Conservation (phyloP, 768 basidiomycete genomes). For the Collybia nuda region DNA sequence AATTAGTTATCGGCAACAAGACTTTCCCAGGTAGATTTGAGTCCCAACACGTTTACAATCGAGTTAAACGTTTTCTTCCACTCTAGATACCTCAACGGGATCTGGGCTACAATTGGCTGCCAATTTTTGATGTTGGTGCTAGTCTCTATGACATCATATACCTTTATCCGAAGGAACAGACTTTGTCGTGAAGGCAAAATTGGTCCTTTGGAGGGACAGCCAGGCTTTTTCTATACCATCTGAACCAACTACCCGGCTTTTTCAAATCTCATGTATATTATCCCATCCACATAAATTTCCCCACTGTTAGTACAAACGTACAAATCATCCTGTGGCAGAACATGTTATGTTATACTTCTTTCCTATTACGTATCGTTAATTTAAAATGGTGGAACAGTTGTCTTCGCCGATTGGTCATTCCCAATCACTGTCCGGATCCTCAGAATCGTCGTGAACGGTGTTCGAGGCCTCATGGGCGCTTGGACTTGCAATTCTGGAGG, state of each 20-base stretch:
- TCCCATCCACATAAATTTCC: too few relatives aligned
- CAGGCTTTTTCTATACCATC: constrained; percentile 40
- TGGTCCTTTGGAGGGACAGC: constrained; percentile 30
- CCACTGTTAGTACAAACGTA: too few relatives aligned
- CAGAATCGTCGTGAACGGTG: constrained; percentile 27
- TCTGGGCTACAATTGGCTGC: constrained; percentile 35
- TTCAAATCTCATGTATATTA: too few relatives aligned
- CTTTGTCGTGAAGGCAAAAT: constrained; percentile 29
- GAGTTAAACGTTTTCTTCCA: background rate
- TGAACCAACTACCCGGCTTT: too few relatives aligned
- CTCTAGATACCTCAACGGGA: constrained; percentile 22
- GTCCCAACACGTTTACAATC: background rate
- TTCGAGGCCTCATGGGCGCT: constrained; percentile 29
- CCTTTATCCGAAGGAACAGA: constrained; percentile 27
- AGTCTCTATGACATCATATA: constrained; percentile 23
- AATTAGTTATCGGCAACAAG: constrained; percentile 26
- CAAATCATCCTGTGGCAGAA: too few relatives aligned
- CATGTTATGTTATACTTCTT: too few relatives aligned
- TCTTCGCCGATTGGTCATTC: constrained; percentile 35
- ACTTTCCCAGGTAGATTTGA: constrained; percentile 27
- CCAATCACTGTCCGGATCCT: constrained; percentile 63
- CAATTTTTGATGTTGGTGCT: constrained; percentile 31
- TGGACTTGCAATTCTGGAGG: constrained; percentile 50
- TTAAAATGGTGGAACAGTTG: background rate
- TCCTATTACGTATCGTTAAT: too few relatives aligned